phyloP scores from a whole-genome alignment of 768 basidiomycete species.

The Boletus sp. region DNA sequence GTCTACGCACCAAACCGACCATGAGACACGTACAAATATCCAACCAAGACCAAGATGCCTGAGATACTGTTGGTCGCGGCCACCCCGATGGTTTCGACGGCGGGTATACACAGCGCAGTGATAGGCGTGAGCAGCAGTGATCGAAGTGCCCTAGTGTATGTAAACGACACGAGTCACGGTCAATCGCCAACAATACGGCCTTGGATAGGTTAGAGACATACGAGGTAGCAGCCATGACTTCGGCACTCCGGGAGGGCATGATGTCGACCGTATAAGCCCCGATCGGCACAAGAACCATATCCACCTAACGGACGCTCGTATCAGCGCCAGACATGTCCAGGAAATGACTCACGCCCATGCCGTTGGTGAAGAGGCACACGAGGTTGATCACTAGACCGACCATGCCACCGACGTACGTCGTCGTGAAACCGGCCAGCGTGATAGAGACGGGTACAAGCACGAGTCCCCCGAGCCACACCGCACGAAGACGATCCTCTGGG shows the following conservation, averaged over 20 bases:
- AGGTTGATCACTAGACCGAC: constrained; percentile 52
- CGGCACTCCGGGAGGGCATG: constrained; percentile 59
- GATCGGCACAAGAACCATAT: constrained; percentile 53
- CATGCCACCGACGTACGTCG: constrained; percentile 46
- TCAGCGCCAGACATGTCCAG: background rate
- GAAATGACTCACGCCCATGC: constrained; percentile 51
- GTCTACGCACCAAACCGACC: background rate
- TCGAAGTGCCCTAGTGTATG: constrained; percentile 17
- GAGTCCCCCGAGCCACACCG: constrained; percentile 44
- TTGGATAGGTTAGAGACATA: constrained; percentile 30
- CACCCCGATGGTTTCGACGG: constrained; percentile 54
- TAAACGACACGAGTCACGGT: background rate
- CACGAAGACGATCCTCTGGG: constrained; percentile 68
- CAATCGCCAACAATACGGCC: background rate
- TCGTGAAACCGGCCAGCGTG: constrained; percentile 46
- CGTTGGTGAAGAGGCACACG: constrained; percentile 59
- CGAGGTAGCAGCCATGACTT: constrained; percentile 56
- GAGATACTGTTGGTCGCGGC: constrained; percentile 45
- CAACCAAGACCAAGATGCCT: constrained; percentile 47
- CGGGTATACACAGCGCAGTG: constrained; percentile 30
- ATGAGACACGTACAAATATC: constrained; percentile 47
- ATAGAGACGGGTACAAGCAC: constrained; percentile 56
- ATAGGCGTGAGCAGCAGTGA: constrained; percentile 18
- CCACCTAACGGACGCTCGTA: constrained; percentile 39
- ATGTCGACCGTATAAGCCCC: constrained; percentile 62